Conservation (phyloP, 108 stramenopile species). For the Pseudonitzschia multiseries region DNA sequence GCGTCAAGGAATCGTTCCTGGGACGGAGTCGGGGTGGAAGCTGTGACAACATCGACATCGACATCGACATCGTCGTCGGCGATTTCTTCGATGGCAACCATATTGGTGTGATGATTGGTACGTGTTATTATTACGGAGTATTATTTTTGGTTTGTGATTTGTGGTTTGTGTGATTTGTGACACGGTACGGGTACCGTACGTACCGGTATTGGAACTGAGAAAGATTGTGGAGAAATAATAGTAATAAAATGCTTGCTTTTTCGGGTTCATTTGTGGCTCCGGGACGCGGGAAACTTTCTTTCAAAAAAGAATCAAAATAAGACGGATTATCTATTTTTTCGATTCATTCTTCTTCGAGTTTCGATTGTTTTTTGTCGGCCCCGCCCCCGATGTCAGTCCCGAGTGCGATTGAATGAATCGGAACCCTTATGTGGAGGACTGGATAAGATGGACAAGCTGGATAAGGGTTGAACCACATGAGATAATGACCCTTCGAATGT, state of each 20-base stretch:
- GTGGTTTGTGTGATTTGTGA: background rate
- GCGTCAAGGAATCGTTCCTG: constrained; percentile 75
- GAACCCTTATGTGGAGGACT: too few relatives aligned
- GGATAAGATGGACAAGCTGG: background rate
- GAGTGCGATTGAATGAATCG: background rate
- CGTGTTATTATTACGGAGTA: background rate
- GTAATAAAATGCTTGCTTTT: too few relatives aligned
- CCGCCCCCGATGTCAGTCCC: background rate
- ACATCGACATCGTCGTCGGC: constrained; percentile 6
- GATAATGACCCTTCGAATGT: background rate
- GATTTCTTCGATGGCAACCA: constrained; percentile 36
- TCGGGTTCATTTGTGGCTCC: too few relatives aligned
- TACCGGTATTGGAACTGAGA: too few relatives aligned
- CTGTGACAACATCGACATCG: too few relatives aligned
- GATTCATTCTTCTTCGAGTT: background rate
- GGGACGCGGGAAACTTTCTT: too few relatives aligned
- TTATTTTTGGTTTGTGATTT: background rate
- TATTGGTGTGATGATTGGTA: constrained; percentile 7
- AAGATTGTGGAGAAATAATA: too few relatives aligned
- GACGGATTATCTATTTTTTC: background rate
- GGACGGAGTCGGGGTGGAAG: constrained; percentile 33
- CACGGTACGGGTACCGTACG: too few relatives aligned
- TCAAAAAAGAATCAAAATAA: too few relatives aligned
- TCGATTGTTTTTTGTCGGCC: background rate
- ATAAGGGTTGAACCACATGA: background rate